Evolutionary conservation across 805 yeast species (phyloP), one percentile per base, ranked within the genome.

Genomic region (Metschnikowia gruessii): DNA sequence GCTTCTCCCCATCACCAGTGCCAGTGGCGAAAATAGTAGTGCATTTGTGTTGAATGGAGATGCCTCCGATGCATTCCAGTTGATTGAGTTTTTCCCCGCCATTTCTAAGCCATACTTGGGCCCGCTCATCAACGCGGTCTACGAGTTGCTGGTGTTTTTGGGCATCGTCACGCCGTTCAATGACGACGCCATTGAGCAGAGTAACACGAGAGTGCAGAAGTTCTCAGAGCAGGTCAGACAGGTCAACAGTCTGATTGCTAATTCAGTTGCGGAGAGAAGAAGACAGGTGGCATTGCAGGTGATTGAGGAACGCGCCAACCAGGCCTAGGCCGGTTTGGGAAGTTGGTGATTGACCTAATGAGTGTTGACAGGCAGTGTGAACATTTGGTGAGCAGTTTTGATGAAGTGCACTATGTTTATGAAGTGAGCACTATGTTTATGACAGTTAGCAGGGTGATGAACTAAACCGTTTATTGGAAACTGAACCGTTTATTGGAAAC

Each of bases 1-100:
- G 37, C 62, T 73, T n/a, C 66, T 83, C 49, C 83, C 86, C 12
- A 56, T 69, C 24, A 63, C 73, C 9, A 47, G 74, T 54, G 61
- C 65, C 30, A 52, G 48, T 36, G 63, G 61, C n/a, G 62, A 59
- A 21, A 54, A 61, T 45, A 50, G 54, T 52, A 49, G 50, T 41
- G 52, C 61, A 30, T 43, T 60, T 17, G 61, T 73, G 19, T 66
- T 82, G 10, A 64, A 77, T 22, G 97, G 97, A 32, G 97, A 90
- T 63, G 95, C 97, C 0, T 83, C 94, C 0, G 97, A 91, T 55
- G 85, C 92, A 1, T 91, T 91, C 70, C 82, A 87, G 45, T 74
- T 91, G 51, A 82, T 83, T 28, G 84, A 85, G 56, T 88, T 91
- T 62, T 91, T 91, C 80, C 97, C 97, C 0, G 80, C 74, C 40